Evolutionary conservation across 768 basidiomycete species (phyloP), one percentile per base, ranked within the genome.

Genomic region (Paxillus ammoniavirescens): DNA sequence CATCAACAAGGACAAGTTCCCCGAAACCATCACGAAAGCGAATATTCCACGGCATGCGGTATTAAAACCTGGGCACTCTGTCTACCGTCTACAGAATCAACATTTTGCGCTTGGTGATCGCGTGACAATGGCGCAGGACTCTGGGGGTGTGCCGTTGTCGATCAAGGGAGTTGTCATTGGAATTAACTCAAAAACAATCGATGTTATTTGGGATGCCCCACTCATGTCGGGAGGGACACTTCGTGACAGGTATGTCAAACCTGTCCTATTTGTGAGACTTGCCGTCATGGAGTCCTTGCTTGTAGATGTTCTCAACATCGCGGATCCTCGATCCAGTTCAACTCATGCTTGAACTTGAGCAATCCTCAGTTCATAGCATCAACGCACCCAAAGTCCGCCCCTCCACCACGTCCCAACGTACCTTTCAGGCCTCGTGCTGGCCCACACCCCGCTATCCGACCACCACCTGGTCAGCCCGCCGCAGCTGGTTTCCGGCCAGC

Each of bases 81-180:
- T 87, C 5, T 93, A 92, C 65, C 87, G 94, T 23, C 77, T 98
- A 8, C 93, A 94, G 65, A 89, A 91, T 50, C 97, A 98, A 69
- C 75, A 72, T 12, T 99, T 98, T 65, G 75, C 78, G 0, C 78
- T 98, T 6, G 96, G 96, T 13, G 96, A 99, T 70, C 82, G 97
- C 12, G 95, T 98, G 36, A 89, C 88, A 15, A 97, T 96, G 91
- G 93, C 97, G 1, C 89, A 91, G 61, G 97, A 98, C 66, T 87
- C 94, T 0, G 95, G 95, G 28, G 85, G 88, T 33, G 95, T 98
- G 0, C 93, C 95, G 1, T 76, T 98, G 13, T 84, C 86, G 1
- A 87, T 86, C 48, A 98, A 96, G 72, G 97, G 97, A 21, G 92
- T 96, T 13, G 94, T 98, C 23, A 82, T 98, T 49, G 92, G 95